A percentile compares a stretch with the other conserved stretches of the same genome.
Conservation (phyloP, 2,329 filamentous ascomycete species). For the Chaetomium strumarium region DNA sequence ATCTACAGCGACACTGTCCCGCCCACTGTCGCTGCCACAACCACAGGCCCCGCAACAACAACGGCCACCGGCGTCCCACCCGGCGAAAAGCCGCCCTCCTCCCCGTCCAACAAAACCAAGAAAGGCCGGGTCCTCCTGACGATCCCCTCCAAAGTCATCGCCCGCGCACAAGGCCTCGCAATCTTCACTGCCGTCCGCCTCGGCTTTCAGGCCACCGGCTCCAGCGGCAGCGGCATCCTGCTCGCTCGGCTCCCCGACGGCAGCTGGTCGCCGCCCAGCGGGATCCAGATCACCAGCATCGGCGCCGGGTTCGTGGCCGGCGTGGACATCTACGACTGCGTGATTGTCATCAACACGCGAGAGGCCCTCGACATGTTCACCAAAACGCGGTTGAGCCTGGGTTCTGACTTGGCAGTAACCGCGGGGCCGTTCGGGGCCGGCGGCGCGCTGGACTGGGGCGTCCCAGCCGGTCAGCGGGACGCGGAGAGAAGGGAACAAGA, state of each 20-base stretch:
- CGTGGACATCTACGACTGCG: slow-evolving; percentile 83
- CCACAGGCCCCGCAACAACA: not conserved
- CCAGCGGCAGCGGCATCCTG: slow-evolving; percentile 60
- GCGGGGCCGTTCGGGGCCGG: slow-evolving; percentile 67
- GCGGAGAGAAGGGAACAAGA: slow-evolving; percentile 3
- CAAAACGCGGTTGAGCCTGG: slow-evolving; percentile 67
- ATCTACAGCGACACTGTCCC: slow-evolving; percentile 39
- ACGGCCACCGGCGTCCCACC: slow-evolving; percentile 1
- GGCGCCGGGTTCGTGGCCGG: slow-evolving; percentile 76
- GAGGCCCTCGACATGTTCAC: slow-evolving; percentile 74
- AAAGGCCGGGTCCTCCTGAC: slow-evolving; percentile 45
- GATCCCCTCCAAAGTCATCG: slow-evolving; percentile 54
- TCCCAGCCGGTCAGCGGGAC: slow-evolving; percentile 22
- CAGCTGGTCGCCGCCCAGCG: slow-evolving; percentile 73
- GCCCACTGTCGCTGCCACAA: slow-evolving; percentile 22
- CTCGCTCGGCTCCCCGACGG: slow-evolving; percentile 58
- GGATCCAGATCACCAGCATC: slow-evolving; percentile 74
- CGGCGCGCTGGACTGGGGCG: slow-evolving; percentile 59
- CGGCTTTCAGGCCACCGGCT: slow-evolving; percentile 60
- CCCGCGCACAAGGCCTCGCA: slow-evolving; percentile 60
- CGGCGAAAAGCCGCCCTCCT: slow-evolving; percentile 21
- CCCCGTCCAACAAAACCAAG: slow-evolving; percentile 30
- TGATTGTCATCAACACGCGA: slow-evolving; percentile 76
- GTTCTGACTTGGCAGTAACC: slow-evolving; percentile 70
- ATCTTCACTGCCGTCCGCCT: slow-evolving; percentile 68